Conservation (phyloP, 768 basidiomycete species). For the Candolleomyces efflorescens region DNA sequence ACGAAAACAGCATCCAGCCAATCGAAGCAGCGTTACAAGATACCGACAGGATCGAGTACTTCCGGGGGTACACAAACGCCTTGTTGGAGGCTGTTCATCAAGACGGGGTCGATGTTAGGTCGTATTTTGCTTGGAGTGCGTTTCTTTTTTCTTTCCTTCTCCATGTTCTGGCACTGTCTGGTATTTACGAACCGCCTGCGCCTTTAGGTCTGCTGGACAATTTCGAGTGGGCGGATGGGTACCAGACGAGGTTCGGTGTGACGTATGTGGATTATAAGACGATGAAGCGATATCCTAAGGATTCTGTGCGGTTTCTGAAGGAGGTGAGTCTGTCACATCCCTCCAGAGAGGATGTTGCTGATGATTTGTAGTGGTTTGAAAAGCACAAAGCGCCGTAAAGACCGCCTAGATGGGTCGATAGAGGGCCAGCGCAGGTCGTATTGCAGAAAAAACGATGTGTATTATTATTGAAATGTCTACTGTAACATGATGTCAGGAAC, state of each 20-base stretch:
- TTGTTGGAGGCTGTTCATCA: conserved; percentile 49
- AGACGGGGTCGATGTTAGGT: conserved; percentile 54
- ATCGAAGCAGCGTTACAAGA: conserved; percentile 50
- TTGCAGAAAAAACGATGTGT: too few species aligned
- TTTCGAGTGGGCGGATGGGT: conserved; percentile 73
- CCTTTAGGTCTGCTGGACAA: conserved; percentile 57
- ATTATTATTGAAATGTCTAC: too few species aligned
- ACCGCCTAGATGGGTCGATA: background rate
- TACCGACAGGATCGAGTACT: conserved; percentile 59
- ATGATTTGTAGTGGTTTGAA: conserved; percentile 16
- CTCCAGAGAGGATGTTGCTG: background rate
- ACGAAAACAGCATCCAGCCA: conserved; percentile 41
- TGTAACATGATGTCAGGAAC: too few species aligned
- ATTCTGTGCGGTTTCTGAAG: conserved; percentile 49
- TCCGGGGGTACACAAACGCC: conserved; percentile 47
- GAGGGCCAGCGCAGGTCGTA: background rate
- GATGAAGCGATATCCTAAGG: conserved; percentile 59
- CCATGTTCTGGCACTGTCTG: background rate
- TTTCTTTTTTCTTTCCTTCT: conserved; percentile 4
- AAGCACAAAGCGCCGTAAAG: background rate
- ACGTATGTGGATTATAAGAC: conserved; percentile 67
- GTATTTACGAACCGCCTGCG: background rate
- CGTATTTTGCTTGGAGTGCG: conserved; percentile 68
- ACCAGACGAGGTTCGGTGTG: conserved; percentile 61
- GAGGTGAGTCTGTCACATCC: conserved; percentile 18